Base-by-base conservation (phyloP, 441 rosid genomes). In the Eruca vesicaria region DNA sequence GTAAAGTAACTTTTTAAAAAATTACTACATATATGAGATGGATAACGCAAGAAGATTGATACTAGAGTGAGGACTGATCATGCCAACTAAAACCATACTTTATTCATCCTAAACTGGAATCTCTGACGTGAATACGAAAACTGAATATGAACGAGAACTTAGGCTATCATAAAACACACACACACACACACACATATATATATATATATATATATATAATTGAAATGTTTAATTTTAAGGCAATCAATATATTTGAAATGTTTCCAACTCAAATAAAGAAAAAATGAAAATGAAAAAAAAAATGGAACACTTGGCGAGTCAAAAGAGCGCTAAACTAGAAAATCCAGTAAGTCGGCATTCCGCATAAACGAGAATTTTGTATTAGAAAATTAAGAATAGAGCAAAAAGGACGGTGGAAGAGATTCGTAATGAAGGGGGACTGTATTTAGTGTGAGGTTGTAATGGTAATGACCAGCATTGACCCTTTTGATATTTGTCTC, bases 381-480 rank as follows among this genome's bases (percentile, higher is more conserved):
- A 19, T 19, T 10, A 23, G 60, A 16, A 56, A 56, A 56, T 11
- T 14, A 62, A n/a, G 28, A 11, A 21, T 55, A 10, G 14, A 52
- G 21, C n/a, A 23, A 38, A 55, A 16, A 19, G 36, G 41, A 52
- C n/a, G 36, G 69, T 64, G 15, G 31, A 63, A 12, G 18, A 63
- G 50, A 45, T 21, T 28, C 36, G 66, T 66, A 23, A 74, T 66
- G 66, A 74, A 32, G 72, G 66, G 67, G 67, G 48, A 57, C 28
- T 73, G 66, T 74, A 65, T 29, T 66, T 43, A 48, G 53, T 66
- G 48, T 23, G 60, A 58, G 26, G 9, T 52, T 66, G 66, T 74
- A 57, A 66, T 66, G 36, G 72, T 74, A 58, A 43, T 74, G 78
- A 61, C 66, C 66, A 31, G 28, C 72, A 74, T 66, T 66, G 64